Base-by-base conservation (phyloP, 2,329 filamentous ascomycete species). In the Aspergillus texensis region DNA sequence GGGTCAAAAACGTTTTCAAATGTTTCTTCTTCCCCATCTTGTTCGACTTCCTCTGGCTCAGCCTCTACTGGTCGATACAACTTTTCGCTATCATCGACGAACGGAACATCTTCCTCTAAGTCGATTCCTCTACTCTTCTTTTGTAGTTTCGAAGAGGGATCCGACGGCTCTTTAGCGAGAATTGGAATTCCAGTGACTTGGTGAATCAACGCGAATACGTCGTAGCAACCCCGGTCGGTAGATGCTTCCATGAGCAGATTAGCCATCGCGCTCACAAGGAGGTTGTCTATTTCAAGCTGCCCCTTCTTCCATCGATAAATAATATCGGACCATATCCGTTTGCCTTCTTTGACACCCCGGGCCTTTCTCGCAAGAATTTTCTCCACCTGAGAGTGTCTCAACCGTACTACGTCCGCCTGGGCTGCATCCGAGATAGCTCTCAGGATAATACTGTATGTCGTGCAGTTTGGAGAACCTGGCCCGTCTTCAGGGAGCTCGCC, bases 371-470 rank as follows among this genome's bases (percentile, higher is more conserved):
- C 66, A 24, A 70, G 57, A 21, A 77, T 72, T 28, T 63, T 54
- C 3, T 77, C 68, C 21, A 70, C 62, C 24, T 75, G 60, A 12
- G 78, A 73, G 1, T 68, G 52, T 75, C 75, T 62, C 57, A 76
- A 67, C 24, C 76, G 67, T 9, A 68, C 60, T 65, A 72, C 65
- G 10, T 77, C 72, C 6, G 67, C 61, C 24, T 78, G 73, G 12
- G 80, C 76, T 43, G 82, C 75, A 50, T 81, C 77, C 55, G 88
- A 86, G 57, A 98, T 84, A 3, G 90, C 91, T 71, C 93, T 91
- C 58, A 99, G 76, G 65, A 99, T 91, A 53, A 88, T 93, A 0
- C 91, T 91, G 74, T 93, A 99, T 0, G 94, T 97, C 60, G 86
- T 71, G 67, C 82, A 78, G 77, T 96, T 87, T 4, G 94, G 89